Evolutionary conservation across 306 rosid species (phyloP).

Genomic region (Prunus salicina): DNA sequence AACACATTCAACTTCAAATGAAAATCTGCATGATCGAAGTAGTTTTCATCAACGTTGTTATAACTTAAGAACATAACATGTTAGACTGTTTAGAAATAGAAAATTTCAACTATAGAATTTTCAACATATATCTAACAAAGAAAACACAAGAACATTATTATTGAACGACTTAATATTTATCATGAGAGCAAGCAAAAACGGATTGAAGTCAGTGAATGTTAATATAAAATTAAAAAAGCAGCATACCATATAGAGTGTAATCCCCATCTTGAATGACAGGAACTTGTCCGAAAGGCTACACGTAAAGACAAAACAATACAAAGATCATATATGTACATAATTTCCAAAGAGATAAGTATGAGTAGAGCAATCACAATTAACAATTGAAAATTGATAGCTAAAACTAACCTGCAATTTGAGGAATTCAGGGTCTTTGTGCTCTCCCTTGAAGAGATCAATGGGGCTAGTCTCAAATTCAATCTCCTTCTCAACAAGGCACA

Average conservation of each 20-base stretch:
- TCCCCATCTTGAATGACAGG: constrained; percentile 52
- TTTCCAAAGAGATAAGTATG: neutral
- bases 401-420: constrained; percentile 40
- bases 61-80: neutral
- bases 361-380: neutral
- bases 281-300: constrained; percentile 43
- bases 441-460: constrained; percentile 22
- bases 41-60: neutral
- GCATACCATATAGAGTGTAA: constrained; percentile 38
- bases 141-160: neutral
- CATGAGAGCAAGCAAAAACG: neutral
- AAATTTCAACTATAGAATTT: neutral
- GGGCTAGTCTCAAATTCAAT: constrained; percentile 44
- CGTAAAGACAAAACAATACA: neutral
- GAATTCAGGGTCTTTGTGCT: constrained; percentile 36
- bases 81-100: neutral
- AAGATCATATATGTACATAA: neutral
- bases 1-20: neutral
- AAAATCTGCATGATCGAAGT: neutral
- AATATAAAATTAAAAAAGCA: neutral
- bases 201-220: neutral
- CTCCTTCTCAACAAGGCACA: constrained; percentile 39
- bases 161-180: neutral
- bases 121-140: neutral
- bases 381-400: neutral